Base-by-base conservation (phyloP, 305 asterid species). In the Fraxinus latifolia region DNA sequence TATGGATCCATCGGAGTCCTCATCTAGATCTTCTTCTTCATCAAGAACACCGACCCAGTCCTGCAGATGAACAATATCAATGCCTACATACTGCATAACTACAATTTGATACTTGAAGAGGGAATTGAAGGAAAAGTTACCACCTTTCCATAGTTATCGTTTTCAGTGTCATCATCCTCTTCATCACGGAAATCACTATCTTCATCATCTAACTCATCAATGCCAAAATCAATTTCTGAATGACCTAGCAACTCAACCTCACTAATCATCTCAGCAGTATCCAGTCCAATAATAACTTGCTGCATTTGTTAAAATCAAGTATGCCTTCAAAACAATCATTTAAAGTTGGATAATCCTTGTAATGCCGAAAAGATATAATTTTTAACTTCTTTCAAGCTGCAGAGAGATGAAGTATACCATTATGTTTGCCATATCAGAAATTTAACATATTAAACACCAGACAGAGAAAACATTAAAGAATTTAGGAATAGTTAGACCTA, bases 271-370 rank as follows among this genome's bases (percentile, higher is more conserved):
- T 94, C 98, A 67, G 94, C 88, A 27, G 98, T 90, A 90, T 92
- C 97, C 84, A 94, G 87, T 62, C 98, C 99, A 78, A 95, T 84
- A 81, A 94, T 91, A 82, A 93, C 95, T 94, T 95, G 99, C 99
- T 95, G 94, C 97, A 93, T 84, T 31, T 68, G 82, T 86, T 39
- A 76, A 83, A 83, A 84, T 84, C 75, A 82, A 79, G 86, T 84
- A 86, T 89, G 85, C 83, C 81, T 82, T 50, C 19, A 11, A 58
- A 76, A 75, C 67, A 74, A 83, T 37, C 72, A 79, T 73, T 78
- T 42, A 11, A 55, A 72, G 60, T 39, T 8, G 34, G 83, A 80
- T 71, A 27, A 67, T 23, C 37, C 74, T 27, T 9, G 2, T 27
- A 67, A 3, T 67, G 74, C 32, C 1, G 33, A 62, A 1, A 62